Base-by-base conservation (phyloP, 2,329 filamentous ascomycete genomes). In the Volutella citrinella region DNA sequence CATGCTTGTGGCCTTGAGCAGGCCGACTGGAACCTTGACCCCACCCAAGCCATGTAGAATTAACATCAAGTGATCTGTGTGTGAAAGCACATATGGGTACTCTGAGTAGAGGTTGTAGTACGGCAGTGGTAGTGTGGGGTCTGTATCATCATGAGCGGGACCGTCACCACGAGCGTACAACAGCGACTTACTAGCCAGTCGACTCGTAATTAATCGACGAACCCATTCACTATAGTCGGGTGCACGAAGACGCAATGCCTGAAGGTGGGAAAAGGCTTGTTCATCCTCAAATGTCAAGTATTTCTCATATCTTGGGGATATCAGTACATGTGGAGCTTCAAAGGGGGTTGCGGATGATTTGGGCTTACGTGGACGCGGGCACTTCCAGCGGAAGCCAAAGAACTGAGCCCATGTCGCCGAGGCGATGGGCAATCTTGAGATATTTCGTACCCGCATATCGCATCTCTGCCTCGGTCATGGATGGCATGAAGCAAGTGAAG, bases 361-460 rank as follows among this genome's bases (percentile, higher is more conserved):
- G 13, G 6, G 30, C 50, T 44, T 21, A 55, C 50, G 51, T 55
- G 4, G 52, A 54, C 22, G 36, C 35, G 2, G 52, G 52, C 4
- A 55, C 44, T 7, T 45, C 46, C 9, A 48, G 14, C 1, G 52
- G 52, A 10, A 55, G 38, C 51, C 51, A 55, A 9, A 52, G 40
- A 5, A 55, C 31, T 1, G 48, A 36, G 10, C 51, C 51, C 5
- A 54, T 29, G 3, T 36, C 40, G 5, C 42, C 49, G 7, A 55
- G 37, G 20, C 44, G 45, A 11, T 50, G 40, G 3, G 45, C 50
- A 22, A 55, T 50, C 36, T 54, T 52, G 24, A 54, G 45, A 20
- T 55, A 55, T 33, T 55, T 55, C 20, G 46, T 50, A 4, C 52
- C 52, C 2, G 48, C 43, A n/a, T n/a, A n/a, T n/a, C n/a, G n/a